These are phyloP conservation scores for Alternaria consortialis DNA, from an alignment of 2,329 filamentous ascomycete genomes.

Conservation along the genomic window DNA sequence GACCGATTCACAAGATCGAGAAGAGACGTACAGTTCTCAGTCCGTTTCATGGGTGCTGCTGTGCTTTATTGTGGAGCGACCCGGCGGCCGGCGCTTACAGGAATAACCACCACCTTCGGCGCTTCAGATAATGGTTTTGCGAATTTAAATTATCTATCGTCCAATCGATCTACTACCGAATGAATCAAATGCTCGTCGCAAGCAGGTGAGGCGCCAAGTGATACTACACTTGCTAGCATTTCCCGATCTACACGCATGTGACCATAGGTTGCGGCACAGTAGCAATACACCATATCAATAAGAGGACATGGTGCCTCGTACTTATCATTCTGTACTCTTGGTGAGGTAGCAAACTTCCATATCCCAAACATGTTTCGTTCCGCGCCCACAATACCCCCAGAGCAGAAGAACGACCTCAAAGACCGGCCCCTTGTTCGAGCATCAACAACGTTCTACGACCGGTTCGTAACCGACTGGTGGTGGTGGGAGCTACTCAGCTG, in stretches of 20 bases:
- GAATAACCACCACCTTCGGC: not conserved
- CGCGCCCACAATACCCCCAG: not conserved
- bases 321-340: not conserved
- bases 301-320: not conserved
- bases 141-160: not conserved
- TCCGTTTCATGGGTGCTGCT: not conserved
- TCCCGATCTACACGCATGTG: not conserved
- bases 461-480: slow-evolving; percentile 30
- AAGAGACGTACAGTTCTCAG: not conserved
- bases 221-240: not conserved
- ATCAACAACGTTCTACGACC: slow-evolving; percentile 25
- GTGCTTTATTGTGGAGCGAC: not conserved
- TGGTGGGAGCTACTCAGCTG: slow-evolving; percentile 31
- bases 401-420: not conserved
- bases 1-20: not conserved
- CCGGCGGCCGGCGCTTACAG: slow-evolving; percentile 3
- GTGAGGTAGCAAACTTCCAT: not conserved
- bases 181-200: not conserved
- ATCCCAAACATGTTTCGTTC: not conserved
- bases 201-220: not conserved
- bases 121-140: not conserved
- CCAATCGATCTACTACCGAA: not conserved
- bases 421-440: slow-evolving; percentile 15
- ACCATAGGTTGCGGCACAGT: not conserved
- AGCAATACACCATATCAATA: not conserved